phyloP scores from a whole-genome alignment of 2,329 filamentous ascomycete species.

The Phialocephala subalpina region DNA sequence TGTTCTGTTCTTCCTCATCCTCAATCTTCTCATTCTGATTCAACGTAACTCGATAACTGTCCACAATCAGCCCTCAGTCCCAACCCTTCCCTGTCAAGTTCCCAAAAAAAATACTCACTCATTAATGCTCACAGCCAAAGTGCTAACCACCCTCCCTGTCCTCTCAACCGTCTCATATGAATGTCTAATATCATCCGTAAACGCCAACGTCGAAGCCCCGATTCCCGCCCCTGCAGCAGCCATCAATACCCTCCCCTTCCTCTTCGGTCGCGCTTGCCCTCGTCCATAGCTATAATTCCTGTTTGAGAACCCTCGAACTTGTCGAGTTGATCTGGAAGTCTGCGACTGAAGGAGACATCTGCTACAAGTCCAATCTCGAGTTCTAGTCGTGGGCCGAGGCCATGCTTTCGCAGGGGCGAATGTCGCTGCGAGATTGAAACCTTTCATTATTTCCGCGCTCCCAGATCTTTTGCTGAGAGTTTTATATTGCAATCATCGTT shows the following conservation, averaged over 20 bases:
- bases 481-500: slow-evolving; percentile 6
- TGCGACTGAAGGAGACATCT: slow-evolving; percentile 33
- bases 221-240: slow-evolving; percentile 36
- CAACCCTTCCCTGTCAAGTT: neutral
- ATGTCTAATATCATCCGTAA: slow-evolving; percentile 77
- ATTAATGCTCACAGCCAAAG: slow-evolving; percentile 84
- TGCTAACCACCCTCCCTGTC: slow-evolving; percentile 78
- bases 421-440: slow-evolving; percentile 33
- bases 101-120: slow-evolving; percentile 66
- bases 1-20: slow-evolving; percentile 70
- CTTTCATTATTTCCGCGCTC: slow-evolving; percentile 35
- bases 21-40: slow-evolving; percentile 70
- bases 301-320: slow-evolving; percentile 13
- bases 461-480: neutral
- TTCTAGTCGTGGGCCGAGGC: slow-evolving; percentile 9
- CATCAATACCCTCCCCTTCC: slow-evolving; percentile 30
- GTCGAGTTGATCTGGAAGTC: slow-evolving; percentile 9
- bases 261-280: slow-evolving; percentile 21
- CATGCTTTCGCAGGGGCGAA: slow-evolving; percentile 13
- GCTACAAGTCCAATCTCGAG: slow-evolving; percentile 39
- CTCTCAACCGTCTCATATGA: slow-evolving; percentile 78
- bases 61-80: slow-evolving; percentile 10
- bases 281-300: slow-evolving; percentile 21
- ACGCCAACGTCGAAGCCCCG: slow-evolving; percentile 52
- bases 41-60: slow-evolving; percentile 86